Conservation (phyloP, 441 rosid genomes). For the Hura crepitans region DNA sequence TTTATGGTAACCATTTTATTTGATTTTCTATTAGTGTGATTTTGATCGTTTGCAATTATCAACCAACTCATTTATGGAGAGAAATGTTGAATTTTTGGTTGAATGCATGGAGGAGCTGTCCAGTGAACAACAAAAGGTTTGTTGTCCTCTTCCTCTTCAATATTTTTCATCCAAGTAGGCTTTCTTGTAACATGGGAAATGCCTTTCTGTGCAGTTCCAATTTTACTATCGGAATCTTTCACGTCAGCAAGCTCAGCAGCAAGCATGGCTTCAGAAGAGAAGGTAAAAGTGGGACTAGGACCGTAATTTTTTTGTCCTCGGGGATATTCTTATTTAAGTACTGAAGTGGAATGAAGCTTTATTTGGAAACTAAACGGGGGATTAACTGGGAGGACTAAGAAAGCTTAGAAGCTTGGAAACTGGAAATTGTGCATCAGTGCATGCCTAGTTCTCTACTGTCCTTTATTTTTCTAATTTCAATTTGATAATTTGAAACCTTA, state of each 20-base stretch:
- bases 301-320: not conserved
- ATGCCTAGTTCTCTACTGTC: not conserved
- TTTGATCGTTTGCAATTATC: slow-evolving; percentile 85
- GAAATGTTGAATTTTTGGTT: slow-evolving; percentile 86
- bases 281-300: slow-evolving; percentile 40
- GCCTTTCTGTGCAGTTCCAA: slow-evolving; percentile 59
- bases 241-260: slow-evolving; percentile 95
- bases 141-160: slow-evolving; percentile 17
- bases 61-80: slow-evolving; percentile 71
- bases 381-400: not conserved
- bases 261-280: slow-evolving; percentile 96
- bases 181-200: slow-evolving; percentile 6
- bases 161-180: not conserved
- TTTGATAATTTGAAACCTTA: too few species aligned
- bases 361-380: not conserved
- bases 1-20: not conserved
- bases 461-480: too few species aligned
- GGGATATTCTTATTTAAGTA: not conserved
- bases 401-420: not conserved
- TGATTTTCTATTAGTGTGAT: slow-evolving; percentile 52
- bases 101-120: slow-evolving; percentile 96
- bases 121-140: slow-evolving; percentile 83
- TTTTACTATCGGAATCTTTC: slow-evolving; percentile 71
- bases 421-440: not conserved
- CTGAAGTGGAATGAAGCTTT: not conserved